phyloP scores from a whole-genome alignment of 2,329 filamentous ascomycete species.

The Capronia coronata region DNA sequence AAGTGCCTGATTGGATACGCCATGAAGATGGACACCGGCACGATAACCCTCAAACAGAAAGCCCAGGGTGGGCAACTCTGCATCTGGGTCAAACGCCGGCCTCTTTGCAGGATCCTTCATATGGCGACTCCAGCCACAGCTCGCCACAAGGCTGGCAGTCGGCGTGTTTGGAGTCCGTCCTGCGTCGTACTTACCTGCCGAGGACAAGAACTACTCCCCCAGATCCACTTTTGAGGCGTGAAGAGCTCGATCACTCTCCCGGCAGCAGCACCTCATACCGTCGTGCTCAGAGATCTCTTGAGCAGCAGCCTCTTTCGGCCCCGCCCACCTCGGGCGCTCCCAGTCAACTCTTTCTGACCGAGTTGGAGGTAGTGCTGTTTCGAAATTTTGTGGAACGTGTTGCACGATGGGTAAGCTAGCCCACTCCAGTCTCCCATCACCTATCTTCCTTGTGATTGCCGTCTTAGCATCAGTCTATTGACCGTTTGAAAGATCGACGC shows the following conservation, averaged over 20 bases:
- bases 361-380: conserved; percentile 1
- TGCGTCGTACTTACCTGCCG: no score
- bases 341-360: background rate
- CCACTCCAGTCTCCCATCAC: no score
- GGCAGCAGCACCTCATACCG: no score
- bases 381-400: conserved; percentile 3
- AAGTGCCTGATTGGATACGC: no score
- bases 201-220: background rate
- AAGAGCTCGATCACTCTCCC: background rate
- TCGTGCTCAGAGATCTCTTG: no score
- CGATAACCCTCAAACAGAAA: no score
- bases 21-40: no score
- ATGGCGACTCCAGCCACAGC: background rate
- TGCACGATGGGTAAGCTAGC: conserved; percentile 1
- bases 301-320: background rate
- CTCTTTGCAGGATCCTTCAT: no score
- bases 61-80: no score
- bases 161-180: no score
- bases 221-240: background rate
- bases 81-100: no score
- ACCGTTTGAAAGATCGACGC: conserved; percentile 4
- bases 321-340: background rate
- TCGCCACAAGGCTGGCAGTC: background rate
- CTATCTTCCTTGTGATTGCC: no score
- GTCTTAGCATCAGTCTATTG: background rate